Evolutionary conservation across 768 basidiomycete genomes (phyloP).

Genomic region (Rhizopogon vinicolor): DNA sequence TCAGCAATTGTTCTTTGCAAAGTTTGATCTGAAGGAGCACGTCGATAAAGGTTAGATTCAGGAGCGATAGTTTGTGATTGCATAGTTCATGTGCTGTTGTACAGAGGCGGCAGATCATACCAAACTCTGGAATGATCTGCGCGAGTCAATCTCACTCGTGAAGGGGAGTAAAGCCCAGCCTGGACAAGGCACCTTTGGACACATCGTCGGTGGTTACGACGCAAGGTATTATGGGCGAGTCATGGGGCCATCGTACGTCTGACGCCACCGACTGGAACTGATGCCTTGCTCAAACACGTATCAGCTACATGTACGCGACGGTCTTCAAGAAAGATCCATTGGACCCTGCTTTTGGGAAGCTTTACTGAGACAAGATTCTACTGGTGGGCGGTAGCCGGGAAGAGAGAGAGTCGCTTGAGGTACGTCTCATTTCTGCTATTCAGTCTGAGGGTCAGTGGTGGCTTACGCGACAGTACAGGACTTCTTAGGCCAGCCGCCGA

Average conservation of each 20-base stretch:
- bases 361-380: conserved; percentile 75
- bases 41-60: conserved; percentile 50
- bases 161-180: conserved; percentile 54
- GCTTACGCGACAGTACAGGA: conserved; percentile 38
- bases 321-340: conserved; percentile 82
- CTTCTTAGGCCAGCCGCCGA: conserved; percentile 74
- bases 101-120: conserved; percentile 68
- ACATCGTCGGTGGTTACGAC: conserved; percentile 74
- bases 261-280: not conserved
- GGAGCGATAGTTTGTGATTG: not conserved
- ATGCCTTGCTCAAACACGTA: not conserved
- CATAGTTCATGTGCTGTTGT: conserved; percentile 12
- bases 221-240: conserved; percentile 50
- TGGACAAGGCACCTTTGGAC: conserved; percentile 73
- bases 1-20: conserved; percentile 81
- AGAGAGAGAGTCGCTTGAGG: conserved; percentile 76
- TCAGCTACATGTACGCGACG: conserved; percentile 55
- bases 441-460: not conserved
- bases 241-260: not conserved
- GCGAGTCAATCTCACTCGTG: conserved; percentile 67
- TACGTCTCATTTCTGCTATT: conserved; percentile 17
- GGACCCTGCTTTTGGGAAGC: conserved; percentile 57
- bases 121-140: conserved; percentile 70
- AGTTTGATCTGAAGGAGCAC: conserved; percentile 73
- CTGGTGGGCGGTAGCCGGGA: conserved; percentile 73